Base-by-base conservation (phyloP, 2,329 filamentous ascomycete genomes). In the Xylariaceae sp. region DNA sequence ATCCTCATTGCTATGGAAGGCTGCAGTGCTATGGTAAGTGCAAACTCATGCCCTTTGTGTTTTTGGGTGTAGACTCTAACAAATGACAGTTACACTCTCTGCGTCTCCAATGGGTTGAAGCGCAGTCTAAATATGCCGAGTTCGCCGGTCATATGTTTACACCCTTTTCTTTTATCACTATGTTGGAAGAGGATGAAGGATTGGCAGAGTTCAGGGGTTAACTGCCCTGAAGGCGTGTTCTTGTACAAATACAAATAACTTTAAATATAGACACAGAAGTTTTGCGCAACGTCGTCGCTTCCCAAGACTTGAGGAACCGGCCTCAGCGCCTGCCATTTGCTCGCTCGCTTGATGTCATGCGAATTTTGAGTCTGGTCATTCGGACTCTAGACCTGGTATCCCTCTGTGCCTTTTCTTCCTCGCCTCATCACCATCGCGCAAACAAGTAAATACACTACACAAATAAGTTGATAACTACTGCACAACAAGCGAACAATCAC, bases 61-160 rank as follows among this genome's bases (percentile, higher is more conserved):
- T 21, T 12, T 20, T 12, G 5, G 25, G 14, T 27, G 16, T 33
- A 14, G 33, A 45, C 14, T 40, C 55, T 60, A 48, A 60, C 49
- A 25, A 8, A 6, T 45, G 10, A 22, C 42, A 63, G 62, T 76
- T 90, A 70, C 86, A 91, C 67, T 84, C 80, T 49, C 73, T 90
- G 59, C 77, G 86, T 72, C 69, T 90, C 61, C 86, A 90, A 66
- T 91, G 86, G 86, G 86, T 90, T 48, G 86, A 91, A 66, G 85
- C 86, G 19, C 89, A 90, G 83, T 88, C 85, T 67, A 89, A 90
- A 69, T 86, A 89, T 72, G 89, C 89, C 69, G 79, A 88, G 56
- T 86, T 86, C 50, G 85, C 89, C 50, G 86, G 86, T 44, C 71
- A 86, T 54, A 73, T 85, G n/a, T 90, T 91, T 63, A 75, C 84